These are phyloP conservation scores for Chalaropsis thielavioides DNA, from an alignment of 2,329 filamentous ascomycete species.

Conservation along the genomic window DNA sequence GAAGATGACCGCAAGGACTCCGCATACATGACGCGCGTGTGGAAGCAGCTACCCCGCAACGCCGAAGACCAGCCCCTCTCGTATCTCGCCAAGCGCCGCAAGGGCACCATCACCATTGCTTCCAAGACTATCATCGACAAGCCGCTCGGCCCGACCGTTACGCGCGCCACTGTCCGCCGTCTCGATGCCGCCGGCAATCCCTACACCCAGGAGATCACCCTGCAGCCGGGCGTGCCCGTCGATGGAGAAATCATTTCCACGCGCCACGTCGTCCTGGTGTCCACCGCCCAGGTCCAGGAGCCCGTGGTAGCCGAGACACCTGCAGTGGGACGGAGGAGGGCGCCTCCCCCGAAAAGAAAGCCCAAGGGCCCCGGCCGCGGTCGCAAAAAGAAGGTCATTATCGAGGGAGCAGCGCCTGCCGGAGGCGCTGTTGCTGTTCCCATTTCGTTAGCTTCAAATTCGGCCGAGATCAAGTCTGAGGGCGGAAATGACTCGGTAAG, in stretches of 20 bases:
- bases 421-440: conserved; percentile 23
- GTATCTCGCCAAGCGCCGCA: conserved; percentile 46
- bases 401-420: conserved; percentile 23
- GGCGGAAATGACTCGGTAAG: not conserved
- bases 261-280: conserved; percentile 40
- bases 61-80: conserved; percentile 38
- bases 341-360: conserved; percentile 68
- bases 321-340: conserved; percentile 42
- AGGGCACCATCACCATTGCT: conserved; percentile 43
- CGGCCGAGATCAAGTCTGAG: conserved; percentile 9
- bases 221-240: conserved; percentile 63
- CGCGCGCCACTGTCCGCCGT: conserved; percentile 66
- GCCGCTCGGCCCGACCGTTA: conserved; percentile 42
- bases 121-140: conserved; percentile 36
- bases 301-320: conserved; percentile 28
- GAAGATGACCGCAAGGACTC: conserved; percentile 44
- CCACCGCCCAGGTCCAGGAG: conserved; percentile 44
- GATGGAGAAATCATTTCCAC: conserved; percentile 63
- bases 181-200: conserved; percentile 66
- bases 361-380: conserved; percentile 54
- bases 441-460: conserved; percentile 21
- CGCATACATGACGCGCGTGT: conserved; percentile 42
- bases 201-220: conserved; percentile 69
- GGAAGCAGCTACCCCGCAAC: conserved; percentile 48
- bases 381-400: conserved; percentile 61